phyloP scores from a whole-genome alignment of 805 yeast genomes.

The Cyberlindnera galapagoensis region DNA sequence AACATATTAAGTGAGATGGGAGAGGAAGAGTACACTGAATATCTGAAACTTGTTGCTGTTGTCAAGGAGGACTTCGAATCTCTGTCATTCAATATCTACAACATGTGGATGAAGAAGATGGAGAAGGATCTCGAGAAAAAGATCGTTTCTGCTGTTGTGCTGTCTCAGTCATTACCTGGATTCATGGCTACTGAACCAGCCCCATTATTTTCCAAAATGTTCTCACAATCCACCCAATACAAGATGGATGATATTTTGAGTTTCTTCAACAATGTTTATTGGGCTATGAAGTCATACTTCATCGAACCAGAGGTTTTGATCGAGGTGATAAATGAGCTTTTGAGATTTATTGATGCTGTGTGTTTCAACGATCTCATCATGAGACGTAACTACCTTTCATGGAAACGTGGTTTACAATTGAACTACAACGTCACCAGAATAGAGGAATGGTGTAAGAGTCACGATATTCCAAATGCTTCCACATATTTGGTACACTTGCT shows the following conservation, averaged over 20 bases:
- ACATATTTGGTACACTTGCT: constrained; percentile 77
- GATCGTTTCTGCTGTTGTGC: constrained; percentile 90
- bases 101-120: constrained; percentile 95
- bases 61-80: constrained; percentile 93
- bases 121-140: constrained; percentile 86
- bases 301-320: constrained; percentile 80
- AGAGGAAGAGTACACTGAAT: constrained; percentile 84
- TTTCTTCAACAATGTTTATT: constrained; percentile 82
- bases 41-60: constrained; percentile 80
- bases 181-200: constrained; percentile 79
- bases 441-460: constrained; percentile 98
- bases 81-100: constrained; percentile 87
- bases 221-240: constrained; percentile 62
- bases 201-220: constrained; percentile 79
- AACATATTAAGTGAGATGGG: constrained; percentile 77
- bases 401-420: constrained; percentile 97
- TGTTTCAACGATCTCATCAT: constrained; percentile 93
- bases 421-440: constrained; percentile 93
- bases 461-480: constrained; percentile 83
- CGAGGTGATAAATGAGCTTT: constrained; percentile 75
- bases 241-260: constrained; percentile 94
- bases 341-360: constrained; percentile 82
- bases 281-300: constrained; percentile 89
- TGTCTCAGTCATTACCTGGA: constrained; percentile 94
- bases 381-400: constrained; percentile 89